These are phyloP conservation scores for Saccharomyces uvarum DNA, from an alignment of 1,139 yeast species.

Conservation along the genomic window DNA sequence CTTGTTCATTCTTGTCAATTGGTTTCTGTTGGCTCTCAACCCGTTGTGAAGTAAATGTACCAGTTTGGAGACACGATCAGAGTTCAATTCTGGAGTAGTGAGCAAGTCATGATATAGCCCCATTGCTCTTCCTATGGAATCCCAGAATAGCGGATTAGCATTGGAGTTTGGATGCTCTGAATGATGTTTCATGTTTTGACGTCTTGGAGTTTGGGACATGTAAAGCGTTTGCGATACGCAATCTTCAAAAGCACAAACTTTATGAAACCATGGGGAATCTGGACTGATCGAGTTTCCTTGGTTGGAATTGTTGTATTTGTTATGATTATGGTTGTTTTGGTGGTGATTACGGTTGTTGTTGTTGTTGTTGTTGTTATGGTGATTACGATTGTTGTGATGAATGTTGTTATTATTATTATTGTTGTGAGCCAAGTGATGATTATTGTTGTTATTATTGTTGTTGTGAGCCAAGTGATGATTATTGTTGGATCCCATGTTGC, in stretches of 20 bases:
- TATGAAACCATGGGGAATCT: conserved; percentile 38
- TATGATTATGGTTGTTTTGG: conserved; percentile 2
- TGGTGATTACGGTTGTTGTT: conserved; percentile 19
- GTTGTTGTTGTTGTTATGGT: conserved; percentile 32
- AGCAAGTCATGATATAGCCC: conserved; percentile 39
- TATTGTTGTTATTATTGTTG: conserved; percentile 5
- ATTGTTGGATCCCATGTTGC: conserved; percentile 2
- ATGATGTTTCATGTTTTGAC: conserved; percentile 22
- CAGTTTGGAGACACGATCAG: conserved; percentile 39
- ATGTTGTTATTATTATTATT: conserved; percentile 6
- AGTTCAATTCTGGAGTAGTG: conserved; percentile 39
- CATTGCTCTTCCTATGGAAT: conserved; percentile 41
- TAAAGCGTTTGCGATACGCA: conserved; percentile 36
- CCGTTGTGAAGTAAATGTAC: conserved; percentile 45
- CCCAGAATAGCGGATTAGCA: conserved; percentile 38
- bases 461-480: not conserved
- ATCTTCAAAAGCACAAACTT: conserved; percentile 41
- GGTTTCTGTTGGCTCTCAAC: conserved; percentile 43
- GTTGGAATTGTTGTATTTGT: conserved; percentile 14
- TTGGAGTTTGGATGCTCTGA: conserved; percentile 24
- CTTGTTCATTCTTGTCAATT: conserved; percentile 42
- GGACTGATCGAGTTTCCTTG: conserved; percentile 23
- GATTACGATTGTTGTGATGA: conserved; percentile 14
- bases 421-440: not conserved
- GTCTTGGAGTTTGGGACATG: conserved; percentile 32